Percentiles rank a stretch among this genome's conserved stretches.
phyloP scores from a whole-genome alignment of 2,329 filamentous ascomycete species.

The Tolypocladium endophyticum region DNA sequence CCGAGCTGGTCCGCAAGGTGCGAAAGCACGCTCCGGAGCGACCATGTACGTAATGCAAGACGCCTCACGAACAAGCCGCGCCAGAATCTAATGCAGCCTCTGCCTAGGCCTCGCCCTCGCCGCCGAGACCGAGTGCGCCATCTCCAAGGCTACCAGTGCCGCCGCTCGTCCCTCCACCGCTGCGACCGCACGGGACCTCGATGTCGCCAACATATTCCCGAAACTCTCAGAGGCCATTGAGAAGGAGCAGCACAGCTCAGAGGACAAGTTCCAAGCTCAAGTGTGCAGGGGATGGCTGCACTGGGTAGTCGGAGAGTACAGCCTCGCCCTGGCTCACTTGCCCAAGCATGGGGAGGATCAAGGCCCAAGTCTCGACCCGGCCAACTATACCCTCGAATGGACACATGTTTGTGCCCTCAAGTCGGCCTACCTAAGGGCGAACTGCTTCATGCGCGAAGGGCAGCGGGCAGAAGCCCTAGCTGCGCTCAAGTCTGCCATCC shows the following conservation, averaged over 20 bases:
- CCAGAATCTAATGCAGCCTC: neutral
- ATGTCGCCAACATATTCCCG: constrained; percentile 33
- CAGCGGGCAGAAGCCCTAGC: constrained; percentile 49
- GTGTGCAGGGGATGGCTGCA: constrained; percentile 80
- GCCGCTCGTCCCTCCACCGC: constrained; percentile 30
- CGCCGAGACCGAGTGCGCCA: constrained; percentile 57
- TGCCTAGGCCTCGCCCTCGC: constrained; percentile 55
- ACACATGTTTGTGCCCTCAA: constrained; percentile 74
- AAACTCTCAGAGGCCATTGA: constrained; percentile 47
- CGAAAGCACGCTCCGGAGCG: constrained; percentile 84
- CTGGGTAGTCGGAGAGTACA: constrained; percentile 64
- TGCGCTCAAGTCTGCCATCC: constrained; percentile 55
- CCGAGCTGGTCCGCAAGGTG: constrained; percentile 84
- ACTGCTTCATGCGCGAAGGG: constrained; percentile 39
- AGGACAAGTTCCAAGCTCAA: constrained; percentile 66
- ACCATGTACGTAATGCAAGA: constrained; percentile 52
- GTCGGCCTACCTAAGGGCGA: constrained; percentile 66
- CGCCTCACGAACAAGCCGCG: neutral
- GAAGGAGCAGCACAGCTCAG: constrained; percentile 38
- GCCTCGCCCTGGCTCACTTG: constrained; percentile 47
- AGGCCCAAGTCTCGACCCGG: constrained; percentile 39
- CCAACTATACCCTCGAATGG: constrained; percentile 57
- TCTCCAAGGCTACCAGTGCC: constrained; percentile 42
- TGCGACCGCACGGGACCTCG: constrained; percentile 30
- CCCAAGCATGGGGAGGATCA: constrained; percentile 52